phyloP scores from a whole-genome alignment of 352 stramenopile genomes.

The Pythium sukuiense region DNA sequence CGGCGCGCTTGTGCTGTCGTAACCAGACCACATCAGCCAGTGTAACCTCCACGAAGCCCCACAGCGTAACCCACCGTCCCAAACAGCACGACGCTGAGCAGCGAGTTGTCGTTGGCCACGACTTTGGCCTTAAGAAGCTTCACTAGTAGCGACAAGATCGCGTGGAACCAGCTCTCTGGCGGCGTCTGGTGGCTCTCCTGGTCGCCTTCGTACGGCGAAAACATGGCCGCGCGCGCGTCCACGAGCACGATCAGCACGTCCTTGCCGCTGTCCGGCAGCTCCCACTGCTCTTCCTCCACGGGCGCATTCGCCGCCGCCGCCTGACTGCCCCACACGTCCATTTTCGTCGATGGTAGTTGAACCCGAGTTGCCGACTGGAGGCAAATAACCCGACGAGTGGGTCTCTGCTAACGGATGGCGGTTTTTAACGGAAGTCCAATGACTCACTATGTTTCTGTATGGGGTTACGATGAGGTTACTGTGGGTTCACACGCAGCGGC shows the following conservation, averaged over 20 bases:
- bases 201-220: constrained; percentile 39
- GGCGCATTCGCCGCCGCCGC: not conserved
- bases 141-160: constrained; percentile 61
- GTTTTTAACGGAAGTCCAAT: not conserved
- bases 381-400: not conserved
- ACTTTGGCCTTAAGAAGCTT: constrained; percentile 80
- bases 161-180: constrained; percentile 70
- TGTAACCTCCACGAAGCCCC: too few species aligned
- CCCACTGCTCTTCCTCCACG: constrained; percentile 43
- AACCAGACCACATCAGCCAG: too few species aligned
- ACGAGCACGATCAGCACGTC: constrained; percentile 79
- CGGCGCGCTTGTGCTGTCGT: constrained; percentile 48
- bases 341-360: constrained; percentile 2
- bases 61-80: constrained; percentile 65
- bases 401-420: not conserved
- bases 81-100: constrained; percentile 78
- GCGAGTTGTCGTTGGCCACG: constrained; percentile 75
- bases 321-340: constrained; percentile 5
- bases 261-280: constrained; percentile 57
- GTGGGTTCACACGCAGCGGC: constrained; percentile 23
- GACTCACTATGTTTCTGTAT: not conserved
- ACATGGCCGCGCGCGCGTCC: constrained; percentile 71
- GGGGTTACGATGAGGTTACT: constrained; percentile 1
- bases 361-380: not conserved
- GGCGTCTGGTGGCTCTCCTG: constrained; percentile 6